Conservation (phyloP, 352 stramenopile species). For the Phytophthora litchii region DNA sequence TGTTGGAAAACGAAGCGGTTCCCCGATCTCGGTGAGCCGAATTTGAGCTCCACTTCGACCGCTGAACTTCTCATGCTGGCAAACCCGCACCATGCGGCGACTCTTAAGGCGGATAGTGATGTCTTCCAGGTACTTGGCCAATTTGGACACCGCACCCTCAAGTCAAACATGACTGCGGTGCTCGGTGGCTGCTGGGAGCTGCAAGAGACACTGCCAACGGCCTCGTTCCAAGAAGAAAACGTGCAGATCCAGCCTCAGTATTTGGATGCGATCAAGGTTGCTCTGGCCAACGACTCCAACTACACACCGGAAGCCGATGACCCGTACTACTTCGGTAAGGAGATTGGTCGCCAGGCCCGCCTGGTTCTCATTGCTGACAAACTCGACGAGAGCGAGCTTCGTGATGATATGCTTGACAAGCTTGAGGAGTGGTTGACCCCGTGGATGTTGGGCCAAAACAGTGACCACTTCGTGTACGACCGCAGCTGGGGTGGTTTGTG, state of each 20-base stretch:
- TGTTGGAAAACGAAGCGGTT: conserved; percentile 67
- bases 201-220: conserved; percentile 55
- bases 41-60: conserved; percentile 18
- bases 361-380: conserved; percentile 85
- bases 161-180: conserved; percentile 83
- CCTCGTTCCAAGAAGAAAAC: conserved; percentile 50
- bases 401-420: conserved; percentile 63
- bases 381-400: conserved; percentile 49
- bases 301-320: conserved; percentile 69
- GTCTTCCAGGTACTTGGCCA: conserved; percentile 49
- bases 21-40: conserved; percentile 28
- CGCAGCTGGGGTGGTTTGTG: conserved; percentile 92
- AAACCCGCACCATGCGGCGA: conserved; percentile 70
- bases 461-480: conserved; percentile 93
- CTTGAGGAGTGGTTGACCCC: conserved; percentile 74
- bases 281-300: conserved; percentile 69
- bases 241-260: conserved; percentile 40
- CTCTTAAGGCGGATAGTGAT: conserved; percentile 38
- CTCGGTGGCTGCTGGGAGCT: conserved; percentile 67
- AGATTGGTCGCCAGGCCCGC: conserved; percentile 77
- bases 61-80: conserved; percentile 72
- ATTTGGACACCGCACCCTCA: conserved; percentile 75
- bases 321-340: conserved; percentile 90
- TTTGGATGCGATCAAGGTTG: conserved; percentile 55
- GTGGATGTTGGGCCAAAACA: conserved; percentile 81